Percentiles rank a stretch among this genome's conserved stretches.
Evolutionary conservation across 169 alveolate genomes (phyloP).

Genomic region (Plasmodium yoelii): DNA sequence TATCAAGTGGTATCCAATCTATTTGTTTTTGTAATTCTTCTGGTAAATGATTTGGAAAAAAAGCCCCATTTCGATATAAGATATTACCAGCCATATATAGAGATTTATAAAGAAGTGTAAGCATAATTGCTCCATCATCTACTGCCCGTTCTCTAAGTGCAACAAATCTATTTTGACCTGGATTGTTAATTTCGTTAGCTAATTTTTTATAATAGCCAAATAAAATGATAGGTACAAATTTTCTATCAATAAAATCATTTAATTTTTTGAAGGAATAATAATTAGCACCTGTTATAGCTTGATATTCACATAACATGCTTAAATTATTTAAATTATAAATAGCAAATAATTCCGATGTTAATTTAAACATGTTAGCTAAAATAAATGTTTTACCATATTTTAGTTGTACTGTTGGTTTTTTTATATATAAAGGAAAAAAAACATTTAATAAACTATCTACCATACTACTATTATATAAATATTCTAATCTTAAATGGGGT

Average conservation of each 20-base stretch:
- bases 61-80: constrained; percentile 4
- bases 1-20: background rate
- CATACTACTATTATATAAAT: constrained; percentile 46
- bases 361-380: constrained; percentile 47
- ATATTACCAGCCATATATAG: constrained; percentile 17
- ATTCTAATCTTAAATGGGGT: constrained; percentile 28
- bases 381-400: constrained; percentile 68
- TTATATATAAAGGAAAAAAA: constrained; percentile 54
- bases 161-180: background rate
- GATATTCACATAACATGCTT: constrained; percentile 51
- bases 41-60: constrained; percentile 26
- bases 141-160: background rate
- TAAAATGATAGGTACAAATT: constrained; percentile 18
- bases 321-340: constrained; percentile 37
- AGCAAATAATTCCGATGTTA: constrained; percentile 23
- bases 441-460: constrained; percentile 30
- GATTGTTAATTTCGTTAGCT: background rate
- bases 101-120: background rate
- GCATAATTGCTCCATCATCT: background rate
- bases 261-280: constrained; percentile 19
- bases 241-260: constrained; percentile 39
- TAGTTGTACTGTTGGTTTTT: constrained; percentile 38
- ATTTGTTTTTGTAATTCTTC: constrained; percentile 44
- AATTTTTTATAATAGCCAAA: background rate
- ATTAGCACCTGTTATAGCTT: constrained; percentile 37